Evolutionary conservation across 768 basidiomycete genomes (phyloP), one percentile per base, ranked within the genome.

Genomic region (Chalciporus chontae): DNA sequence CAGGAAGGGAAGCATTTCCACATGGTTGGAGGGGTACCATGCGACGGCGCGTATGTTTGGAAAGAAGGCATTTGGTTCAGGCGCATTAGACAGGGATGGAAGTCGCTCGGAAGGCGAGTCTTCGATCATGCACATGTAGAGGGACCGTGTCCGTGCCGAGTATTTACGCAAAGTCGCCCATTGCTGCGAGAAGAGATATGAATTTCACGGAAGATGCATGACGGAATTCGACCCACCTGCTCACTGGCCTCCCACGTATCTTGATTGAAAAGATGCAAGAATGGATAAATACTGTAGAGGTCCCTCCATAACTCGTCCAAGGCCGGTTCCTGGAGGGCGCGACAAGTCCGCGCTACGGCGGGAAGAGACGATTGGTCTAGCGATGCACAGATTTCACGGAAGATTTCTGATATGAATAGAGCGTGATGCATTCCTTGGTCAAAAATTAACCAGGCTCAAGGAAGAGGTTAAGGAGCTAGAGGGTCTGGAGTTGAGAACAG

Each of bases 301-400:
- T 57, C 45, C 29, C 45, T 47, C 65, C 63, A 65, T 2, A 67
- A 18, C 32, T 59, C 57, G 38, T 65, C 62, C 4, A 65, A 45
- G 34, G 65, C 63, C 27, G 53, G 55, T 32, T 62, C 55, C 5
- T 45, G 46, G 42, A 65, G 49, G 3, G 55, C 52, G 29, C 36
- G 57, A 43, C 63, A 65, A n/a, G 65, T 60, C 3, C 57, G 55
- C 3, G 63, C 63, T 0, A 67, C 31, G 1, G 53, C 45, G 11
- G 65, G 38, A 27, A 65, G 63, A 10, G 56, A 59, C 6, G 51
- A 19, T 3, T 50, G 38, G 27, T 53, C 56, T 39, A 48, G 14
- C 21, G 5, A 7, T 8, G 19, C 50, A 43, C 59, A 64, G 23
- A 62, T 55, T 47, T 64, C 58, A 10, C 45, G 48, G 4, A 24